These are phyloP conservation scores for Trifolium pratense DNA, from an alignment of 306 rosid genomes.

Conservation along the genomic window DNA sequence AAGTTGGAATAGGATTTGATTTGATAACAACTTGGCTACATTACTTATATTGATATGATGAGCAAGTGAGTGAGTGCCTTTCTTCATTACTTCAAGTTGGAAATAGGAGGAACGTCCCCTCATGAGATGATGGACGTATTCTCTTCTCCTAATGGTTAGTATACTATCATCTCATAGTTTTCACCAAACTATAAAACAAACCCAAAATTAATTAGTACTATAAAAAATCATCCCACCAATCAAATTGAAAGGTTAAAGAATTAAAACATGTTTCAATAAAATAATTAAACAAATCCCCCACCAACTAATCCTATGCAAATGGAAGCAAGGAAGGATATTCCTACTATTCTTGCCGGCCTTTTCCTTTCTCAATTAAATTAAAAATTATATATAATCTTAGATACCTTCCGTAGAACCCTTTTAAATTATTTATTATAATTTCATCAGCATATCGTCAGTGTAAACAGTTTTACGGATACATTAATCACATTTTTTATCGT, in stretches of 20 bases:
- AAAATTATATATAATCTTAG: background rate
- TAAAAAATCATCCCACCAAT: slow-evolving; percentile 37
- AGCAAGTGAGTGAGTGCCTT: slow-evolving; percentile 42
- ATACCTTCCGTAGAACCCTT: no score
- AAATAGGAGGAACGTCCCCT: slow-evolving; percentile 52
- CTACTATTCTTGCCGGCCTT: slow-evolving; percentile 60
- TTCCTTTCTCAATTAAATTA: slow-evolving; percentile 9
- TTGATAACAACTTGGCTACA: slow-evolving; percentile 47
- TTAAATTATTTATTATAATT: background rate
- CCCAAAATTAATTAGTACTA: slow-evolving; percentile 32
- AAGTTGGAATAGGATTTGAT: slow-evolving; percentile 36
- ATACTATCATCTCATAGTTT: slow-evolving; percentile 47
- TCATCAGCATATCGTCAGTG: no score
- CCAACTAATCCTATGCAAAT: slow-evolving; percentile 46
- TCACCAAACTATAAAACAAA: slow-evolving; percentile 54
- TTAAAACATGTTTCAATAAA: slow-evolving; percentile 11
- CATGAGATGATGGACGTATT: slow-evolving; percentile 50
- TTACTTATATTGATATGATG: slow-evolving; percentile 41
- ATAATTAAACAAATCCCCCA: slow-evolving; percentile 39
- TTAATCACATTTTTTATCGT: background rate
- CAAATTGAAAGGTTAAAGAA: slow-evolving; percentile 32
- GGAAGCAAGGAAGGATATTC: slow-evolving; percentile 39
- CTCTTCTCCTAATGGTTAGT: slow-evolving; percentile 41
- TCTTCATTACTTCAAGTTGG: slow-evolving; percentile 31
- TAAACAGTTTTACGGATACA: background rate